Percentiles rank a stretch among this genome's conserved stretches.
phyloP scores from a whole-genome alignment of 208 protist species.

The Leishmania gerbilli region DNA sequence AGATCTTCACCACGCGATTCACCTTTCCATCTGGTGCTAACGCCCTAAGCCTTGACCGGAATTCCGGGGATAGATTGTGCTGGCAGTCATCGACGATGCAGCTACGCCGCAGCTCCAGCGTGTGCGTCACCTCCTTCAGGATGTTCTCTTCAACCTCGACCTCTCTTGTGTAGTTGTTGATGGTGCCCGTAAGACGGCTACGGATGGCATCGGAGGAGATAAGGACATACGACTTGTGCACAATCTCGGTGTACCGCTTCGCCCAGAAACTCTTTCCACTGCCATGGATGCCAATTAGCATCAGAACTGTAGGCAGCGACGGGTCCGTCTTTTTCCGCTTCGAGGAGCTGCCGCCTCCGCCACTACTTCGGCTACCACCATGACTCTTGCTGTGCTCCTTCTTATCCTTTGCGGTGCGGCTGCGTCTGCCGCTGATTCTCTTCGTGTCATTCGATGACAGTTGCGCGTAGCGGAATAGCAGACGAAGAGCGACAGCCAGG shows the following conservation, averaged over 20 bases:
- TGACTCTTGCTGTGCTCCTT: constrained; percentile 19
- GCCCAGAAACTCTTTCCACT: constrained; percentile 86
- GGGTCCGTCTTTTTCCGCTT: constrained; percentile 35
- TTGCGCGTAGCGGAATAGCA: constrained; percentile 13
- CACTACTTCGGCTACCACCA: not conserved
- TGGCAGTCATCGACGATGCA: constrained; percentile 73
- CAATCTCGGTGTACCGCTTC: constrained; percentile 57
- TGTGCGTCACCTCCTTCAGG: constrained; percentile 45
- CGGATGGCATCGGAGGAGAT: constrained; percentile 59
- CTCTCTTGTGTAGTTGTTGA: constrained; percentile 59
- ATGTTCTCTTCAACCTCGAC: constrained; percentile 59
- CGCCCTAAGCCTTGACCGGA: constrained; percentile 51
- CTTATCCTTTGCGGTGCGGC: constrained; percentile 18
- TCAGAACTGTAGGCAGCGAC: constrained; percentile 55
- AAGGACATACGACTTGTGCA: constrained; percentile 61
- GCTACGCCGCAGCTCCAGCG: constrained; percentile 50
- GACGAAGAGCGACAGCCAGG: constrained; percentile 9
- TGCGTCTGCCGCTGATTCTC: constrained; percentile 10
- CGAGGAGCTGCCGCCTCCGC: constrained; percentile 11
- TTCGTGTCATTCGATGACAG: not conserved
- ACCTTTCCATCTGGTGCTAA: constrained; percentile 34
- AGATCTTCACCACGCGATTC: constrained; percentile 57
- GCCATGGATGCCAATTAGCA: constrained; percentile 75
- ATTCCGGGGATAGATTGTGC: constrained; percentile 53
- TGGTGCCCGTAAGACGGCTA: constrained; percentile 41